Conservation (phyloP, 148 eudicot genomes). For the Heliosperma pusillum region DNA sequence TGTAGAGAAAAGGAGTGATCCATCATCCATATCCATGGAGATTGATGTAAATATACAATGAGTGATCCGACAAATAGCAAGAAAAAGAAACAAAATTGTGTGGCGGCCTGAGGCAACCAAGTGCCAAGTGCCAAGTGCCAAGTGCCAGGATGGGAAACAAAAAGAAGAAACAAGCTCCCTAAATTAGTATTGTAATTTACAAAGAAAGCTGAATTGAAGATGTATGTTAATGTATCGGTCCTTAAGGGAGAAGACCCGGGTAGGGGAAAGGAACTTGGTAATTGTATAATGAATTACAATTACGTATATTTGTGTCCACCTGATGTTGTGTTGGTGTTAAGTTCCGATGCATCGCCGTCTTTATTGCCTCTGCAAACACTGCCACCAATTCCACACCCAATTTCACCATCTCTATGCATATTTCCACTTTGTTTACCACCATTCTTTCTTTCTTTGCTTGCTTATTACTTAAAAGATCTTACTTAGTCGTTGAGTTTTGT, state of each 20-base stretch:
- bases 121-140: no score
- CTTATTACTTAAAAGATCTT: no score
- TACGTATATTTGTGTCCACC: neutral
- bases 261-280: conserved; percentile 31
- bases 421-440: conserved; percentile 30
- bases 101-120: neutral
- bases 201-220: no score
- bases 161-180: no score
- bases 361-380: conserved; percentile 33
- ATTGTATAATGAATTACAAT: conserved; percentile 1
- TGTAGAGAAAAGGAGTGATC: no score
- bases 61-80: neutral
- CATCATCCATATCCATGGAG: no score
- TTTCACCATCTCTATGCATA: conserved; percentile 33
- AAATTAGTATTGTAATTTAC: no score
- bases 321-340: neutral
- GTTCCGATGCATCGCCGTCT: conserved; percentile 21
- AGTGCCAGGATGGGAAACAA: no score
- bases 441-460: neutral
- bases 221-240: no score
- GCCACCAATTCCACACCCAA: conserved; percentile 31
- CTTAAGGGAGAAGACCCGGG: conserved; percentile 26
- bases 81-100: neutral
- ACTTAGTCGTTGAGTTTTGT: no score
- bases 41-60: no score